These are phyloP conservation scores for Noccaea caerulescens DNA, from an alignment of 345 rosid genomes.

Conservation along the genomic window DNA sequence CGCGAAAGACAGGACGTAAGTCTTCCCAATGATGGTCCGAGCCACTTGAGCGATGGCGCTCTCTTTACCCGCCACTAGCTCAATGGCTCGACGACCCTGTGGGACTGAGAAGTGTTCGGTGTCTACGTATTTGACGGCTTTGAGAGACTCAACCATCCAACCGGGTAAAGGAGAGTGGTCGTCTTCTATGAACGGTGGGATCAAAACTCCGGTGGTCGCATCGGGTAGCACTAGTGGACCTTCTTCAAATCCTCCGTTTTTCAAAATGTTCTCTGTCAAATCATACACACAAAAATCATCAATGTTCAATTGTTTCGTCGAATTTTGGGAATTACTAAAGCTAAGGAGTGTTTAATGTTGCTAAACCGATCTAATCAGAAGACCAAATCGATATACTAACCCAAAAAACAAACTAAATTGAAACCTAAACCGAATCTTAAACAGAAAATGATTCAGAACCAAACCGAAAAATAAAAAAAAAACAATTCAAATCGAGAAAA, in stretches of 20 bases:
- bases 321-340: not conserved
- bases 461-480: no score
- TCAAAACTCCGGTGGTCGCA: conserved; percentile 68
- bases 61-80: conserved; percentile 87
- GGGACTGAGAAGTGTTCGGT: conserved; percentile 68
- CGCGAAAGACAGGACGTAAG: conserved; percentile 60
- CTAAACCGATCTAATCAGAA: not conserved
- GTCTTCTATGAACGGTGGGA: conserved; percentile 84
- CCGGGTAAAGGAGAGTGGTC: conserved; percentile 81
- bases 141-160: conserved; percentile 87
- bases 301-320: not conserved
- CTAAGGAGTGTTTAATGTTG: not conserved
- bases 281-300: conserved; percentile 1
- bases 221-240: conserved; percentile 76
- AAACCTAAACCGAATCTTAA: no score
- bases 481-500: no score
- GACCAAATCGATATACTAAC: not conserved
- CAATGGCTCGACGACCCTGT: conserved; percentile 67
- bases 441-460: no score
- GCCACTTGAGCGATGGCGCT: conserved; percentile 78
- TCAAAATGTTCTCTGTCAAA: conserved; percentile 64
- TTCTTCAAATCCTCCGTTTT: conserved; percentile 82
- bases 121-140: conserved; percentile 90
- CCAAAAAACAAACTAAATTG: not conserved
- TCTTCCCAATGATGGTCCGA: conserved; percentile 58